Base-by-base conservation (phyloP, 2,329 filamentous ascomycete species). In the Alternaria atra region DNA sequence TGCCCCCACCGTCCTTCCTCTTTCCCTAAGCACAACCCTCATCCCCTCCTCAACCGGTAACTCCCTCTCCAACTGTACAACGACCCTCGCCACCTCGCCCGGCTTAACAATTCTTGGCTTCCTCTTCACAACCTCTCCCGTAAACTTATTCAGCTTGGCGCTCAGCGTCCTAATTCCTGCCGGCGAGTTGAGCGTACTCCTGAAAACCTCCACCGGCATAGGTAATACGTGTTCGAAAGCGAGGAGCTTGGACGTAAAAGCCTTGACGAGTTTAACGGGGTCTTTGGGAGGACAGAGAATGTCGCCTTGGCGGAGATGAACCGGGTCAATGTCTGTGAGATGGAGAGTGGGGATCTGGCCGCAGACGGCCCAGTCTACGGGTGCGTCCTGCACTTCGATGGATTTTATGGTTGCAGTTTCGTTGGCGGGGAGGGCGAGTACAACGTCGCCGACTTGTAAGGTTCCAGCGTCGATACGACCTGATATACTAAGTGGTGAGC, bases 181-280 rank as follows among this genome's bases (percentile, higher is more conserved):
- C 0, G 92, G 85, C 0, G 89, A 88, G 76, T 97, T 91, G 52
- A 98, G 80, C 8, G 93, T 86, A 0, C 95, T 95, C 20, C 93
- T 85, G 77, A 97, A 94, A 8, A 99, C 88, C 72, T 98, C 94
- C 9, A 98, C 87, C 25, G 88, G 87, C 87, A 94, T 95, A 0
- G 94, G 94, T 80, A 94, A 90, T 15, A 99, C 80, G 64, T 94
- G 90, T 62, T 97, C 93, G 72, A 98, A 97, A 0, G 94, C 93
- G 57, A 97, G 85, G 10, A 95, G 89, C 79, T 97, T 97, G 62
- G 91, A 88, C 2, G 87, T 92, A 71, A 98, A 94, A 0, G 83
- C 86, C 58, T 90, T 90, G 60, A 92, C 83, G 60, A 90, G 91
- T 27, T 83, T 80, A 34, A 97, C 89, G 0, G 93, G 90, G 1